Evolutionary conservation across 805 yeast genomes (phyloP).

Genomic region (Kurtzmaniella fragi): DNA sequence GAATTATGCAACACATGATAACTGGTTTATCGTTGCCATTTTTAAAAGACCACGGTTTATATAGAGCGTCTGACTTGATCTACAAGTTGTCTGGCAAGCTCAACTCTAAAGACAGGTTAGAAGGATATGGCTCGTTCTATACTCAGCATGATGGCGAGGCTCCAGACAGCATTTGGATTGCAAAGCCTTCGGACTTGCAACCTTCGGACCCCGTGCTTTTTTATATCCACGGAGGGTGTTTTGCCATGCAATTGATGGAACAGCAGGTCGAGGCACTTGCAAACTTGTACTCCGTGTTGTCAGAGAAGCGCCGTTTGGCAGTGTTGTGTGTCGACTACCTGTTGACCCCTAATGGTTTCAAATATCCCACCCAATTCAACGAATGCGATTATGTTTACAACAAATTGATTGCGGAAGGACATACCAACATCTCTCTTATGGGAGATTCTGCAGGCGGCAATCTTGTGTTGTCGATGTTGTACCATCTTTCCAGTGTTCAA

Average conservation of each 20-base stretch:
- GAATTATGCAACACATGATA: slow-evolving; percentile 1
- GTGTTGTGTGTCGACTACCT: slow-evolving; percentile 8
- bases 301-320: neutral
- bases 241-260: slow-evolving; percentile 6
- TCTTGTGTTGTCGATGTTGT: slow-evolving; percentile 3
- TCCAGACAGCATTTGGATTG: neutral
- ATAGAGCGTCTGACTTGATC: neutral
- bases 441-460: slow-evolving; percentile 11
- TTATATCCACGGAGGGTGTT: slow-evolving; percentile 9
- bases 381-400: slow-evolving; percentile 5
- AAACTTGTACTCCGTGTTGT: slow-evolving; percentile 2
- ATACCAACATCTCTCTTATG: slow-evolving; percentile 5
- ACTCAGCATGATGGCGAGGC: neutral
- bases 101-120: neutral
- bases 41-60: neutral
- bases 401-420: slow-evolving; percentile 6
- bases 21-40: neutral
- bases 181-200: neutral
- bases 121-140: neutral
- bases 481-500: neutral
- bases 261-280: slow-evolving; percentile 4
- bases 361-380: slow-evolving; percentile 6
- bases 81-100: neutral
- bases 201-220: slow-evolving; percentile 5
- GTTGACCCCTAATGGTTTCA: slow-evolving; percentile 2